phyloP scores from a whole-genome alignment of 129 eudicot genomes.

The Helichrysum umbraculigerum region DNA sequence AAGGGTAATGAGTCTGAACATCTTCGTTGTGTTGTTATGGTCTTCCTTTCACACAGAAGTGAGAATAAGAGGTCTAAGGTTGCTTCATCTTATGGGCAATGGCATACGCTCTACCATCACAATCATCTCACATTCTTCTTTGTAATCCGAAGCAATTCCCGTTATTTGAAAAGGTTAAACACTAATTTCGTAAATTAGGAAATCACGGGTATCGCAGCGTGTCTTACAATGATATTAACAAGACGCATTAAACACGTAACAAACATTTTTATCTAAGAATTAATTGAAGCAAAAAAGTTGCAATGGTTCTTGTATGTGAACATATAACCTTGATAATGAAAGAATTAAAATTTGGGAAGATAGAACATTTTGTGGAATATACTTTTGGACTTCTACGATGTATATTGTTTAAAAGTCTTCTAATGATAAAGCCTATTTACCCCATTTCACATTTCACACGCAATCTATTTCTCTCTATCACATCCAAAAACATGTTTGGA shows the following conservation, averaged over 20 bases:
- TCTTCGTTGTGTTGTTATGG: neutral
- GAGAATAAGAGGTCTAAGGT: neutral
- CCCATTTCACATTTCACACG: conserved; percentile 12
- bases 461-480: conserved; percentile 10
- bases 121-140: neutral
- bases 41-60: neutral
- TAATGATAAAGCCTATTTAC: neutral
- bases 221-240: neutral
- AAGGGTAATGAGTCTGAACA: neutral
- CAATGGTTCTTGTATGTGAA: neutral
- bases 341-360: neutral
- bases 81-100: neutral
- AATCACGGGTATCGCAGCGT: neutral
- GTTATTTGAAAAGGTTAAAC: neutral
- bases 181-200: neutral
- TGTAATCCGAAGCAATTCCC: too few relatives aligned
- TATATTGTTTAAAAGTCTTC: neutral
- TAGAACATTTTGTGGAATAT: conserved; percentile 4
- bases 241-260: neutral
- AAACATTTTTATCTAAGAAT: neutral
- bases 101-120: neutral
- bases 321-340: neutral
- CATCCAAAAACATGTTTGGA: conserved; percentile 5
- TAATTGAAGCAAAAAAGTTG: neutral
- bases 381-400: neutral